phyloP scores from a whole-genome alignment of 257 asterid species.

The Ehretia macrophylla region DNA sequence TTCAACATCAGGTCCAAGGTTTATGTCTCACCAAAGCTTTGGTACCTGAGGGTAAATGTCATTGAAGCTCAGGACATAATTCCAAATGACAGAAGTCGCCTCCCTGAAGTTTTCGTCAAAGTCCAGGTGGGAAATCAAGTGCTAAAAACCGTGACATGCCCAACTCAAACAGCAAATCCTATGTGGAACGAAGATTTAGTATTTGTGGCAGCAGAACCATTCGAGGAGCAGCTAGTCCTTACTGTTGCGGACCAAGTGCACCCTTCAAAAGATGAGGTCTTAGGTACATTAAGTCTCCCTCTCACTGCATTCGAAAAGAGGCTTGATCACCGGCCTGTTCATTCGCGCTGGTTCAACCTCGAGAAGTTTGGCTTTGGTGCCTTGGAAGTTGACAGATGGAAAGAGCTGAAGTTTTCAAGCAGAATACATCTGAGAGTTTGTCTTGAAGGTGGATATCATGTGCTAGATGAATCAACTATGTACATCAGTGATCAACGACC shows the following conservation, averaged over 20 bases:
- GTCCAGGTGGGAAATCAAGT: constrained; percentile 27
- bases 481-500: constrained; percentile 26
- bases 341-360: constrained; percentile 26
- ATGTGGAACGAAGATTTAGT: constrained; percentile 28
- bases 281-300: constrained; percentile 17
- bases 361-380: constrained; percentile 18
- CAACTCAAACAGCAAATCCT: constrained; percentile 17
- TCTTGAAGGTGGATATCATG: constrained; percentile 35
- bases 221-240: constrained; percentile 22
- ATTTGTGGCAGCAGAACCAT: constrained; percentile 28
- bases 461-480: constrained; percentile 27
- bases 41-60: constrained; percentile 30
- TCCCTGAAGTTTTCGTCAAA: constrained; percentile 22
- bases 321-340: constrained; percentile 20
- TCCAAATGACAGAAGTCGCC: constrained; percentile 9
- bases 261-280: constrained; percentile 15
- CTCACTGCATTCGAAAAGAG: constrained; percentile 14
- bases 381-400: constrained; percentile 16
- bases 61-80: constrained; percentile 26
- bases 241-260: constrained; percentile 11
- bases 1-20: constrained; percentile 23
- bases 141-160: constrained; percentile 15
- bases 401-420: constrained; percentile 17
- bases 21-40: constrained; percentile 27
- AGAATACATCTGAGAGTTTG: constrained; percentile 24